phyloP scores from a whole-genome alignment of 1,284 basidiomycete genomes.

The Rhizoctonia solani region DNA sequence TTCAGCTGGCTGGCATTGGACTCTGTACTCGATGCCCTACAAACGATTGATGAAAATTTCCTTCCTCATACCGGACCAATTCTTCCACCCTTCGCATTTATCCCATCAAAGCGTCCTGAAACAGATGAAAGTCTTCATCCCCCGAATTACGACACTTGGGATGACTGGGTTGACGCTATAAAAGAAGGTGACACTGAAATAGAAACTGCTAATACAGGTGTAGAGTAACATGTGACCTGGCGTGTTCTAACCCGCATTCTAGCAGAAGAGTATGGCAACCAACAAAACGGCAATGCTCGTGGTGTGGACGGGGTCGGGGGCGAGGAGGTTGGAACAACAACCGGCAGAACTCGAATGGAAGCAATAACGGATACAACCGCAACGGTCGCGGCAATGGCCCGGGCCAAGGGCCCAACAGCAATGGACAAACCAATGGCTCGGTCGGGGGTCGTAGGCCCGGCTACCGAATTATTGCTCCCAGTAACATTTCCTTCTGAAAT shows the following conservation, averaged over 20 bases:
- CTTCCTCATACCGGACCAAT: background rate
- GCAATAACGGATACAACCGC: background rate
- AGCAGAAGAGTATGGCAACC: background rate
- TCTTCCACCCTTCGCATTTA: background rate
- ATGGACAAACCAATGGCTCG: background rate
- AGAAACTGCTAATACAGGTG: background rate
- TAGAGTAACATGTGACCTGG: background rate
- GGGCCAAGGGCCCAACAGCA: background rate
- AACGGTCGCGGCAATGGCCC: background rate
- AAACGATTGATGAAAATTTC: slow-evolving; percentile 25
- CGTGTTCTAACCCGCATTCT: background rate
- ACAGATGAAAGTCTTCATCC: background rate
- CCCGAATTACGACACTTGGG: background rate
- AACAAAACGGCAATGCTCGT: background rate
- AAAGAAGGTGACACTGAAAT: background rate
- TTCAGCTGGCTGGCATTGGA: slow-evolving; percentile 65
- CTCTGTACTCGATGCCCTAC: slow-evolving; percentile 52
- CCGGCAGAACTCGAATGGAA: background rate
- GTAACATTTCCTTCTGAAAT: background rate
- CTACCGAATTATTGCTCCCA: background rate
- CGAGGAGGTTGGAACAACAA: background rate
- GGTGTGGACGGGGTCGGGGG: background rate
- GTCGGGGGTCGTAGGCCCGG: background rate
- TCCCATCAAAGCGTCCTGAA: background rate
- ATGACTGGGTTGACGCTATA: background rate